Percentiles rank a stretch among this genome's conserved stretches.
phyloP scores from a whole-genome alignment of 371 early-diverging fungal species.

The Mortierella sp. region DNA sequence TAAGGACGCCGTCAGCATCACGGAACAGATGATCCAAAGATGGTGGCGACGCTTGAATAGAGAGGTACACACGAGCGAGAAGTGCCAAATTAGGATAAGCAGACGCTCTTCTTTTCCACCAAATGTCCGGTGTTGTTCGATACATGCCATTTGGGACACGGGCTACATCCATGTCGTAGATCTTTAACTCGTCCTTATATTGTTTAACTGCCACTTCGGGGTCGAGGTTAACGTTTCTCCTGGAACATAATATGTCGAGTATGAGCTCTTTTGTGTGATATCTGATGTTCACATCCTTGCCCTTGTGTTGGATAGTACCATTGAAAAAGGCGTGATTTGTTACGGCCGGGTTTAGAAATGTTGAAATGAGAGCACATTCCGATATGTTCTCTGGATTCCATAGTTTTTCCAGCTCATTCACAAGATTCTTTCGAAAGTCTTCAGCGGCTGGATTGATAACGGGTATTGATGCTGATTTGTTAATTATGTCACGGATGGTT shows the following conservation, averaged over 20 bases:
- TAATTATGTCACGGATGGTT: neutral
- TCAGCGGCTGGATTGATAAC: neutral
- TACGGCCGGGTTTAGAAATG: slow-evolving; percentile 5
- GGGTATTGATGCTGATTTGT: no score
- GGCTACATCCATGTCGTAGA: no score
- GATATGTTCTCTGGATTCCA: neutral
- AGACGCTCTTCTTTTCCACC: no score
- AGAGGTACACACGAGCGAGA: no score
- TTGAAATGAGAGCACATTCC: slow-evolving; percentile 2
- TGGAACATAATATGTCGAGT: neutral
- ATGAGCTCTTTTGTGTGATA: neutral
- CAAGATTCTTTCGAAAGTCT: neutral
- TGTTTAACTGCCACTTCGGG: no score
- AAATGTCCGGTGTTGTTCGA: no score
- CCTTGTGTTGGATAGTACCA: neutral
- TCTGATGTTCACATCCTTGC: neutral
- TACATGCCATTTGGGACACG: no score
- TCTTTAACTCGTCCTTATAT: no score
- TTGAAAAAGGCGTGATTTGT: neutral
- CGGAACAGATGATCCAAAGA: no score
- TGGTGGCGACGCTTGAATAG: no score
- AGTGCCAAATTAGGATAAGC: no score
- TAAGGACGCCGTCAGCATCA: no score
- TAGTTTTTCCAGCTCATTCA: neutral
- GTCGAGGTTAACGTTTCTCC: neutral